Evolutionary conservation across 371 early-diverging fungal genomes (phyloP).

Genomic region (Lichtheimia ornata): DNA sequence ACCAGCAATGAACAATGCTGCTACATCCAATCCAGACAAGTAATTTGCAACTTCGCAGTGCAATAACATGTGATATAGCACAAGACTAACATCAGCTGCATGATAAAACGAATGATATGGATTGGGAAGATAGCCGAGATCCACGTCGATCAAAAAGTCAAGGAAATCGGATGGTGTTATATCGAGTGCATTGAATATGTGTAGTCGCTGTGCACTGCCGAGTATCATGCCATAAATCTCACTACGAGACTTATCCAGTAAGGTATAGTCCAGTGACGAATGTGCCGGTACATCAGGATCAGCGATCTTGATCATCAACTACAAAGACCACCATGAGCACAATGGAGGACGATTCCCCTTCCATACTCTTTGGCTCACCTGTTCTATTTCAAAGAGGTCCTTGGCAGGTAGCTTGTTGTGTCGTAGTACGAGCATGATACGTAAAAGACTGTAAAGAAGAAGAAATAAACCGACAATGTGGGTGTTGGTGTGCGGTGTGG

Average conservation of each 20-base stretch:
- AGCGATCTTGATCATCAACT: conserved; percentile 40
- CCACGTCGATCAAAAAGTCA: conserved; percentile 83
- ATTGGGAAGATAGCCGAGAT: conserved; percentile 73
- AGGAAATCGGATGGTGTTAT: conserved; percentile 69
- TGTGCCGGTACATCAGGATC: conserved; percentile 23
- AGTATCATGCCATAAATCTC: conserved; percentile 72
- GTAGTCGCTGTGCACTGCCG: conserved; percentile 66
- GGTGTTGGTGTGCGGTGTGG: background rate
- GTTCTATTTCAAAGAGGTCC: conserved; percentile 14
- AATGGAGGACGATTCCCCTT: background rate
- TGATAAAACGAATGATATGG: conserved; percentile 92
- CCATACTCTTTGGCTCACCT: background rate
- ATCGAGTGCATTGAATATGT: conserved; percentile 57
- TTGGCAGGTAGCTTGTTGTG: conserved; percentile 13
- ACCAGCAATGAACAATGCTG: conserved; percentile 79
- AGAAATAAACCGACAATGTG: background rate
- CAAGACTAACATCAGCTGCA: conserved; percentile 84
- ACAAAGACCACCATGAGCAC: conserved; percentile 5
- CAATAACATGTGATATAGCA: conserved; percentile 74
- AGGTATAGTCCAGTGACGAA: conserved; percentile 58
- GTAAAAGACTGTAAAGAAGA: background rate
- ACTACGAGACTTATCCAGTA: conserved; percentile 66
- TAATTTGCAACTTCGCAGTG: conserved; percentile 64
- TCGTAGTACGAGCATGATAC: conserved; percentile 14
- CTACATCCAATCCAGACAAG: conserved; percentile 69